Percentiles rank a stretch among this genome's conserved stretches.
These are phyloP conservation scores for Paramarasmius palmivorus DNA, from an alignment of 1,284 basidiomycete genomes.

Conservation along the genomic window DNA sequence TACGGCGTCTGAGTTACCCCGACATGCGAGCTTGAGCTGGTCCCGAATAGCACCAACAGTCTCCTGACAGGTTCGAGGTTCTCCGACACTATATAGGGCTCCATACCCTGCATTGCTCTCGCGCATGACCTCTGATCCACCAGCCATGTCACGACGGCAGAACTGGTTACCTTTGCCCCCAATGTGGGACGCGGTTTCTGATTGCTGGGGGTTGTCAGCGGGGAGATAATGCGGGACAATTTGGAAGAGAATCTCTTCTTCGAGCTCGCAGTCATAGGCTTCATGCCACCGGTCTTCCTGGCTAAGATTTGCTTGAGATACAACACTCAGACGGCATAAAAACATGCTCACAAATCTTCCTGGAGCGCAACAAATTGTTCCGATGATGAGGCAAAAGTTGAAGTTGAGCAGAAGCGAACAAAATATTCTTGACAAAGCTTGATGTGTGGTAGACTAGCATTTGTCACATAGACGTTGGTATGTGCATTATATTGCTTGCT, in stretches of 20 bases:
- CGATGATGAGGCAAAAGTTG: slow-evolving; percentile 27
- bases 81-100: slow-evolving; percentile 21
- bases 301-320: too few relatives aligned
- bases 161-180: slow-evolving; percentile 23
- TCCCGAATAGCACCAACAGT: slow-evolving; percentile 21
- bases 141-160: slow-evolving; percentile 24
- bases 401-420: slow-evolving; percentile 23
- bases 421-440: slow-evolving; percentile 24
- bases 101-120: slow-evolving; percentile 30
- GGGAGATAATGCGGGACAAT: slow-evolving; percentile 16
- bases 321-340: background rate
- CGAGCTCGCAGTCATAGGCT: slow-evolving; percentile 26
- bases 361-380: slow-evolving; percentile 30
- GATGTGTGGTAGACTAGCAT: slow-evolving; percentile 4
- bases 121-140: slow-evolving; percentile 23
- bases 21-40: slow-evolving; percentile 22
- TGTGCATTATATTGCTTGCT: slow-evolving; percentile 29
- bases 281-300: slow-evolving; percentile 15
- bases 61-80: background rate
- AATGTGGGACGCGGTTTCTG: slow-evolving; percentile 26
- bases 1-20: slow-evolving; percentile 13
- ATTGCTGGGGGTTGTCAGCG: slow-evolving; percentile 37
- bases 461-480: slow-evolving; percentile 20
- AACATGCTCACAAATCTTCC: slow-evolving; percentile 22
- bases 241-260: slow-evolving; percentile 20